Evolutionary conservation across 192 early-diverging fungal species (phyloP).

Genomic region (Entrophospora sp.): DNA sequence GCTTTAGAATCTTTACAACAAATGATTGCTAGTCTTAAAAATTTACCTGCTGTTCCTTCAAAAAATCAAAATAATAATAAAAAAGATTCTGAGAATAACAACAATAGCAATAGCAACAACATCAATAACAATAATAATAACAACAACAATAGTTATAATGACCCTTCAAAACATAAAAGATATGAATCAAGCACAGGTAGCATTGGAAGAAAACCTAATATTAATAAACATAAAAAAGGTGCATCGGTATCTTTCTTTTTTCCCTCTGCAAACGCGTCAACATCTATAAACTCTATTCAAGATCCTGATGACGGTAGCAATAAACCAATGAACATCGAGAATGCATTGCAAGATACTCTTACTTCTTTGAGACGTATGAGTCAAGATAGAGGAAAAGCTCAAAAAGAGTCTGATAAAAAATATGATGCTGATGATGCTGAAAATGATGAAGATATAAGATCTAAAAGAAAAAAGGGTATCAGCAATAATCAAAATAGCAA

Average conservation of each 20-base stretch:
- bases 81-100: neutral
- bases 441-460: conserved; percentile 1
- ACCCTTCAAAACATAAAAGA: conserved; percentile 15
- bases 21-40: conserved; percentile 45
- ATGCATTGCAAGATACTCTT: conserved; percentile 32
- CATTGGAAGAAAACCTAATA: conserved; percentile 3
- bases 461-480: conserved; percentile 16
- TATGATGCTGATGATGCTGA: conserved; percentile 13
- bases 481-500: no score
- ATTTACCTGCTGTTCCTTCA: conserved; percentile 30
- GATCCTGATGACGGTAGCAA: conserved; percentile 22
- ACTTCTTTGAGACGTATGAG: conserved; percentile 32
- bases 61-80: conserved; percentile 20
- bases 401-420: conserved; percentile 23
- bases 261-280: neutral
- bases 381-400: conserved; percentile 23
- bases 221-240: conserved; percentile 15
- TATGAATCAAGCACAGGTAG: neutral
- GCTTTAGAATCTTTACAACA: conserved; percentile 42
- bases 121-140: no score
- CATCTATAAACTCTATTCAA: conserved; percentile 11
- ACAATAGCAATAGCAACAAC: no score
- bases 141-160: neutral
- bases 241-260: conserved; percentile 25
- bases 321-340: conserved; percentile 26